Evolutionary conservation across 148 eudicot genomes (phyloP).

Genomic region (Oxyria digyna): DNA sequence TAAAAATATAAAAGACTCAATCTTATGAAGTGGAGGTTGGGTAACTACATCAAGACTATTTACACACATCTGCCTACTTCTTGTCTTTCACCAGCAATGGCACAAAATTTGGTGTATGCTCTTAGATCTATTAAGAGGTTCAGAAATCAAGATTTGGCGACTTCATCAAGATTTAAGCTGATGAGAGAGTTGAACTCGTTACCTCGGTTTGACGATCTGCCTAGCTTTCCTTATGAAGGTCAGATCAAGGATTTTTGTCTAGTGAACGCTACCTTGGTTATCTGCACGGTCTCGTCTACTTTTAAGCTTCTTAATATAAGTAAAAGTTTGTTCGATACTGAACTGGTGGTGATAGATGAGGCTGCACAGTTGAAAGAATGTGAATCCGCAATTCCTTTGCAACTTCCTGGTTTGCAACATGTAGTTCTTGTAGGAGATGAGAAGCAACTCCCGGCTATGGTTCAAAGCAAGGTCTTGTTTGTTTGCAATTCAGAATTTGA

Average conservation of each 20-base stretch:
- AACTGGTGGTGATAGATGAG: constrained; percentile 32
- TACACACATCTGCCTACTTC: constrained; percentile 54
- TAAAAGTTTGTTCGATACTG: constrained; percentile 11
- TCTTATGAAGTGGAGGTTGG: constrained; percentile 13
- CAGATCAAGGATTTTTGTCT: constrained; percentile 20
- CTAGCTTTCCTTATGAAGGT: neutral
- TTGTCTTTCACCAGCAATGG: neutral
- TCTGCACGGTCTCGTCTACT: constrained; percentile 51
- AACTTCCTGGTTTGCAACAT: constrained; percentile 25
- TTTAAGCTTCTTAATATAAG: constrained; percentile 8
- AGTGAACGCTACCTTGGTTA: constrained; percentile 24
- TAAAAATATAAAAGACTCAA: constrained; percentile 17
- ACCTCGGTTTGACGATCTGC: neutral
- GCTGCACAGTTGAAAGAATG: constrained; percentile 66
- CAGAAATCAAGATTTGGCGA: neutral
- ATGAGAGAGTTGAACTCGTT: too few species aligned
- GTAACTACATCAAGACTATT: constrained; percentile 17
- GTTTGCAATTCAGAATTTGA: too few species aligned
- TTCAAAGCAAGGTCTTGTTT: constrained; percentile 31
- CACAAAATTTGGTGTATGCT: neutral
- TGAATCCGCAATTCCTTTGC: constrained; percentile 46
- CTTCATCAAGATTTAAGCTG: neutral
- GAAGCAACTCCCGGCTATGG: constrained; percentile 45
- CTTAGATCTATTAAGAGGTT: neutral
- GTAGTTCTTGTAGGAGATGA: constrained; percentile 53